phyloP scores from a whole-genome alignment of 164 flowering plant genomes.

The Houttuynia cordata region DNA sequence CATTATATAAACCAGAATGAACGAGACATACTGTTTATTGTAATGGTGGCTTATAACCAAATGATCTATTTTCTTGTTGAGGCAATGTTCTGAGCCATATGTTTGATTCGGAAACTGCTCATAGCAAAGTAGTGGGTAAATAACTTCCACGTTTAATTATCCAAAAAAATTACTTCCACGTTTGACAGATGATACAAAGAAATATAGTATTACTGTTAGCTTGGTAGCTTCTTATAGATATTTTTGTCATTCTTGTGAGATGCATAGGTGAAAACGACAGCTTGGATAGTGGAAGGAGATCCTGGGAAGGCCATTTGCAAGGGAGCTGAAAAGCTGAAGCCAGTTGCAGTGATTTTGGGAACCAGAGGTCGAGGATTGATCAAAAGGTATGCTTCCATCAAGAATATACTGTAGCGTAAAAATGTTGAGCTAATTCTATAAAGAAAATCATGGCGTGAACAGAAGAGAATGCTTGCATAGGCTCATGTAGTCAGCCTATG shows the following conservation, averaged over 20 bases:
- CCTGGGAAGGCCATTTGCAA: conserved; percentile 76
- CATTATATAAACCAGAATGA: too few species aligned
- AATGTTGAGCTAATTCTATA: too few species aligned
- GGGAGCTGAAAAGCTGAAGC: conserved; percentile 73
- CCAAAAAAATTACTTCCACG: not conserved
- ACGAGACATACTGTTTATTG: too few species aligned
- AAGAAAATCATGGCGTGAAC: too few species aligned
- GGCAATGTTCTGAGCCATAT: too few species aligned
- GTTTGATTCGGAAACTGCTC: not conserved
- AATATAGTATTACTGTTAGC: not conserved
- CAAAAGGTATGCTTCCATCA: conserved; percentile 34
- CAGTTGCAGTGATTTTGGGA: conserved; percentile 86
- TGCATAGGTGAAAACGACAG: conserved; percentile 53
- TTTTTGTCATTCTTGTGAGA: not conserved
- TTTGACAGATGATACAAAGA: not conserved
- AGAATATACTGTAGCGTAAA: too few species aligned
- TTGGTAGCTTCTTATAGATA: not conserved
- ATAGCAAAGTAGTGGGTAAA: not conserved
- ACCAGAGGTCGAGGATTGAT: conserved; percentile 73
- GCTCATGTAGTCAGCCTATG: too few species aligned
- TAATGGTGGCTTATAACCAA: too few species aligned
- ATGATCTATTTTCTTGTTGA: too few species aligned
- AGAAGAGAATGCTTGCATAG: too few species aligned
- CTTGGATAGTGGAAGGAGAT: conserved; percentile 82
- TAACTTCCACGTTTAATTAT: not conserved